Percentiles rank a stretch among this genome's conserved stretches.
phyloP scores from a whole-genome alignment of 1,139 yeast genomes.

The Blastobotrys aristatus region DNA sequence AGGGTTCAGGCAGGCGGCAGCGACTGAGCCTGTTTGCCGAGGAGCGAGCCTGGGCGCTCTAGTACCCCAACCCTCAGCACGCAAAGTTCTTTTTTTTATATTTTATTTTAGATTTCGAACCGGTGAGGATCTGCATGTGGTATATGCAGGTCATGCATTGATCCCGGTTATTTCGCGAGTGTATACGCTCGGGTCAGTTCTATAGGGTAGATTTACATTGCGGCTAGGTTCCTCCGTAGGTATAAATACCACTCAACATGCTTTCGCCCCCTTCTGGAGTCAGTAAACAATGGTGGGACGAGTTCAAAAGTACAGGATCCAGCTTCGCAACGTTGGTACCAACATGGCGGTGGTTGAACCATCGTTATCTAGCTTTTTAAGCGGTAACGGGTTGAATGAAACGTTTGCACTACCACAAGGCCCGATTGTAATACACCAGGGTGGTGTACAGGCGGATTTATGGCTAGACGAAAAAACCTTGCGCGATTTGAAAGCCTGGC shows the following conservation, averaged over 20 bases:
- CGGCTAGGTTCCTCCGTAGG: no score
- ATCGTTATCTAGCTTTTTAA: background rate
- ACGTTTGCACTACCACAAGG: conserved; percentile 4
- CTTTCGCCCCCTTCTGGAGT: no score
- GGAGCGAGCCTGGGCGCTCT: no score
- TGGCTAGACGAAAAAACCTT: background rate
- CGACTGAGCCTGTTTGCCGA: background rate
- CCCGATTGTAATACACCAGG: background rate
- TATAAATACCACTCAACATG: no score
- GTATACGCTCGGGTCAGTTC: no score
- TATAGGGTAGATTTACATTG: no score
- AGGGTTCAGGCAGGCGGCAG: background rate
- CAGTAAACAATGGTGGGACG: background rate
- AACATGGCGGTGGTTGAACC: background rate
- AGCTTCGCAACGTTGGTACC: background rate
- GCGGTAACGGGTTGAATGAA: background rate
- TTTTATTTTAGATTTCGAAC: no score
- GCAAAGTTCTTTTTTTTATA: no score
- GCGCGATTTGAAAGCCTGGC: background rate
- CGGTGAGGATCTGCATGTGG: no score
- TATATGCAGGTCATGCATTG: no score
- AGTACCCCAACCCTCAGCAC: no score
- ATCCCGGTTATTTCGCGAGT: no score
- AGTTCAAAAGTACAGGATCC: background rate
- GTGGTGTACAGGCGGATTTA: background rate